Percentiles rank a stretch among this genome's conserved stretches.
Conservation (phyloP, 2,329 filamentous ascomycete genomes). For the Onygena corvina region DNA sequence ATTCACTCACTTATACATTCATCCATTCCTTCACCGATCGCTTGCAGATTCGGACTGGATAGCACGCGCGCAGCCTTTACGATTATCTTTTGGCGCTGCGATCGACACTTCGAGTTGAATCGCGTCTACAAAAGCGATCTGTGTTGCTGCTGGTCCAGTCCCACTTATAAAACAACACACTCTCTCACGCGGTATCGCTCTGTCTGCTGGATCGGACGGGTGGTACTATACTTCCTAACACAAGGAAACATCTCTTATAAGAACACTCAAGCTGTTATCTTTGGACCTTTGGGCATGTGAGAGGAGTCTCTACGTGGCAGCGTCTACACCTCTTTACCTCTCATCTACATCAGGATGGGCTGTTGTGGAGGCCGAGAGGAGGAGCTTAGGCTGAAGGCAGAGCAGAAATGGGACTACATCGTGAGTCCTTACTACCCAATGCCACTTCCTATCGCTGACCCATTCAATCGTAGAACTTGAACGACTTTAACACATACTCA, state of each 20-base stretch:
- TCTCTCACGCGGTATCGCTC: not conserved
- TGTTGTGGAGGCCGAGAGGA: constrained; percentile 48
- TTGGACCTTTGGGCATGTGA: no score
- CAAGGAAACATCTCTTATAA: not conserved
- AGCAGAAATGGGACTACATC: constrained; percentile 93
- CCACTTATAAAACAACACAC: not conserved
- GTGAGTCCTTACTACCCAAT: constrained; percentile 39
- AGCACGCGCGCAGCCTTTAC: no score
- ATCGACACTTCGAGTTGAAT: no score
- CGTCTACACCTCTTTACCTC: no score
- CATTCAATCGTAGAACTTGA: constrained; percentile 35
- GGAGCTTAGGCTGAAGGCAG: constrained; percentile 55
- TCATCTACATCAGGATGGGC: constrained; percentile 49
- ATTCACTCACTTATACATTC: no score
- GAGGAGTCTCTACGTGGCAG: no score
- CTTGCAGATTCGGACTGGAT: no score
- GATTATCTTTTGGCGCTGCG: no score
- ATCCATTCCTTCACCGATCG: no score
- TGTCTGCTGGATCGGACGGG: constrained; percentile 4
- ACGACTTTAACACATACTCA: constrained; percentile 74
- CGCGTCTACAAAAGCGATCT: no score
- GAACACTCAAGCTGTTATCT: no score
- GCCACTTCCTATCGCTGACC: not conserved
- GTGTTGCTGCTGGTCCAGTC: constrained; percentile 1
- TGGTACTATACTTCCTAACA: not conserved